Base-by-base conservation (phyloP, 306 rosid genomes). In the Dicorynia guianensis region DNA sequence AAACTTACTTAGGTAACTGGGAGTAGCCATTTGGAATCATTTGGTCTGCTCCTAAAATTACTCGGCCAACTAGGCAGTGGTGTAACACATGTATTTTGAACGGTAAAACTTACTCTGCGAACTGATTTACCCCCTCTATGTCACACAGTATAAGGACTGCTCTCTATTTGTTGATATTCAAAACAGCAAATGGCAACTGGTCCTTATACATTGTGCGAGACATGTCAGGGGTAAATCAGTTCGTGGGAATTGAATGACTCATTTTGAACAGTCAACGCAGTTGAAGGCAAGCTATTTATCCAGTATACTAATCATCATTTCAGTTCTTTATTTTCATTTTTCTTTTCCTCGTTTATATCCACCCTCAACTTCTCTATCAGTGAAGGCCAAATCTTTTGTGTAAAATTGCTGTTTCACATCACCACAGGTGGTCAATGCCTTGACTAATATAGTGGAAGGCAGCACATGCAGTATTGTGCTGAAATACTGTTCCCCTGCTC, bases 351-450 rank as follows among this genome's bases (percentile, higher is more conserved):
- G 14, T 6, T 11, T 44, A 60, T 13, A 57, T 14, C 7, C 6
- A 30, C 12, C 35, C 4, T 20, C 66, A 25, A 35, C 8, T 34
- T 49, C 50, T 61, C 34, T 50, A 7, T 4, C 25, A 8, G 35
- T 8, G 12, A 34, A 33, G 17, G 47, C 34, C 11, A 14, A 25
- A 48, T 33, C 13, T 56, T 35, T 30, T 13, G 10, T 11, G n/a
- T 13, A 25, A 43, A 47, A 8, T 57, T 4, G 33, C 17, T 39
- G 62, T 3, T 55, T 25, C 53, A 62, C 55, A 52, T 75, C 67
- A 40, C n/a, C 20, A 46, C 67, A 92, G 97, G 92, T 92, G 61
- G 90, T 88, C 0, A 55, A 70, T 58, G 87, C 81, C 69, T 83
- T 92, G 11, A 62, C 14, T 36, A 43, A 52, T 53, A 81, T 87